Percentiles rank a stretch among this genome's conserved stretches.
These are phyloP conservation scores for Borovskyia barvae DNA, from an alignment of 208 protist genomes.

Conservation along the genomic window DNA sequence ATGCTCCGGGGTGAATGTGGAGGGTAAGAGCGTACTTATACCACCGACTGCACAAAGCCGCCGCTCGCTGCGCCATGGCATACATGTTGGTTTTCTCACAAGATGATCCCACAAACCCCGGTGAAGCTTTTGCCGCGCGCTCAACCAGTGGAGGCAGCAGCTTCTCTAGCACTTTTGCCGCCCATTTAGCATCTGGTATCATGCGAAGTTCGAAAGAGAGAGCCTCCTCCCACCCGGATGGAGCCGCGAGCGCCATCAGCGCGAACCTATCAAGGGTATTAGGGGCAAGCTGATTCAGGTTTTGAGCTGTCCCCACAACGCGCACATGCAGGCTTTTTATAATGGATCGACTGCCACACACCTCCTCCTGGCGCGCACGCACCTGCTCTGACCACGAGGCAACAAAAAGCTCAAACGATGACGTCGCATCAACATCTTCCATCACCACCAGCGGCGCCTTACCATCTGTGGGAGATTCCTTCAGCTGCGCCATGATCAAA, in stretches of 20 bases:
- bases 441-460: conserved; percentile 15
- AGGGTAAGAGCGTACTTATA: conserved; percentile 38
- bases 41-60: conserved; percentile 50
- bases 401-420: conserved; percentile 19
- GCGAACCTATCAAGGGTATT: conserved; percentile 17
- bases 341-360: conserved; percentile 1
- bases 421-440: conserved; percentile 18
- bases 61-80: conserved; percentile 24
- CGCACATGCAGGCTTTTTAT: conserved; percentile 4
- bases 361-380: conserved; percentile 8
- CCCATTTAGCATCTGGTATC: conserved; percentile 15
- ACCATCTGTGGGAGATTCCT: neutral
- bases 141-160: conserved; percentile 36
- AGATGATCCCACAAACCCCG: conserved; percentile 11
- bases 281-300: conserved; percentile 6
- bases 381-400: conserved; percentile 10
- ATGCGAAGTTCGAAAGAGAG: conserved; percentile 3
- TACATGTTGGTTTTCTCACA: conserved; percentile 25
- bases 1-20: conserved; percentile 18
- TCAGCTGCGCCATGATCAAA: conserved; percentile 5
- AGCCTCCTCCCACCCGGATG: conserved; percentile 9
- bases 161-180: conserved; percentile 20
- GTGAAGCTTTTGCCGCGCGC: conserved; percentile 17
- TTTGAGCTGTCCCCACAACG: conserved; percentile 15
- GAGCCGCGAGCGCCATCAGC: conserved; percentile 15